Evolutionary conservation across 2,329 filamentous ascomycete species (phyloP), one percentile per base, ranked within the genome.

Genomic region (Cyphellophora europaea): DNA sequence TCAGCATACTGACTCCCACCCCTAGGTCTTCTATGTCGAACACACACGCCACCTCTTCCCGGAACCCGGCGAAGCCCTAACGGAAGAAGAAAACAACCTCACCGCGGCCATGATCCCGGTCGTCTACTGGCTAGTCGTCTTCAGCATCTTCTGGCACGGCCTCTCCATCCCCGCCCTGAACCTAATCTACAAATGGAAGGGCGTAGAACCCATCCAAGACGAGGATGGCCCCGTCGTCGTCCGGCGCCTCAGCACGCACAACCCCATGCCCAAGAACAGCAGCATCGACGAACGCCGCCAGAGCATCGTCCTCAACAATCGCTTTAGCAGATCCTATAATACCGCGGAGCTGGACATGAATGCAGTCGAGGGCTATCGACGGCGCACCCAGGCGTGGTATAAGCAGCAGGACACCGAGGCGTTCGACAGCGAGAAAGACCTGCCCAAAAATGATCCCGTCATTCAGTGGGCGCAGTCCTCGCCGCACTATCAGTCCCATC

Each of bases 1-100:
- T n/a, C n/a, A n/a, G n/a, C n/a, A n/a, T n/a, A n/a, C n/a, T n/a
- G n/a, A n/a, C n/a, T n/a, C n/a, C n/a, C n/a, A n/a, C n/a, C n/a
- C n/a, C n/a, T n/a, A n/a, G n/a, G n/a, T n/a, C n/a, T 98, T 96
- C n/a, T 66, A 66, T 28, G 61, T 66, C 6, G 62, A 67, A 40
- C 64, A 65, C 36, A 54, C 63, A 0, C 56, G 57, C 3, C 56
- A 62, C 35, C 50, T 66, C 3, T 65, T 66, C 27, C 64, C 63
- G 2, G 51, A 56, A 8, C 52, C 55, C 2, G 62, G 56, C 3
- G 43, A 57, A 39, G 62, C 61, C 8, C 53, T 59, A 28, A 49
- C 41, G 0, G 57, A 62, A 27, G 62, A 66, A 40, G 38, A 41
- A 19, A 62, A 63, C 19, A 48, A 57, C 18, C 40, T 67, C 12